These are phyloP conservation scores for Detonula confervacea DNA, from an alignment of 352 stramenopile species.

Conservation along the genomic window DNA sequence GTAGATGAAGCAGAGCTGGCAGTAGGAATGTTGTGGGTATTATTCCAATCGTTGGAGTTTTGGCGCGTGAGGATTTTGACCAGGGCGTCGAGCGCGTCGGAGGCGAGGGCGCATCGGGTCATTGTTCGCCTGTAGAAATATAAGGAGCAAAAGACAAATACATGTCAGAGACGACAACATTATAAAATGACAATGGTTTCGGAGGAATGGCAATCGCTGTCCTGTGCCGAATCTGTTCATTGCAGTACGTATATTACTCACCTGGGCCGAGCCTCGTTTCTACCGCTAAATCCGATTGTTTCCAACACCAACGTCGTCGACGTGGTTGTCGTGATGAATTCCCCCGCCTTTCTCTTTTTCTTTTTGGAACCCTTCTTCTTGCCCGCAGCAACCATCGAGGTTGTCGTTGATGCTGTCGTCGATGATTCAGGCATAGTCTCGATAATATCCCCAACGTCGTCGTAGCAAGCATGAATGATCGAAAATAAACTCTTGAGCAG, in stretches of 20 bases:
- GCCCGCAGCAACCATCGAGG: background rate
- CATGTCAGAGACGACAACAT: too few species aligned
- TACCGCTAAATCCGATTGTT: background rate
- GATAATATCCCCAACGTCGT: conserved; percentile 27
- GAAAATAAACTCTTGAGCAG: conserved; percentile 38
- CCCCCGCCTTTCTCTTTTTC: conserved; percentile 26
- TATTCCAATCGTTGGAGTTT: background rate
- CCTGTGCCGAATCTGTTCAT: too few species aligned
- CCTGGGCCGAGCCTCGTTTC: conserved; percentile 21
- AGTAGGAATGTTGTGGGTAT: background rate
- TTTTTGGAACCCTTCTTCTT: conserved; percentile 46
- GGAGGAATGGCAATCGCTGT: too few species aligned
- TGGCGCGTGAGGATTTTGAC: conserved; percentile 20
- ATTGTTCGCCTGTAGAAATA: conserved; percentile 41
- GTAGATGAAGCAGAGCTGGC: background rate
- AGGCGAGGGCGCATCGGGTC: conserved; percentile 48
- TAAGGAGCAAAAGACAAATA: too few species aligned
- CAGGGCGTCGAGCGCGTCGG: conserved; percentile 53
- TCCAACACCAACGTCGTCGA: background rate
- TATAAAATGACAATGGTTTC: too few species aligned
- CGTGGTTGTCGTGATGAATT: conserved; percentile 4
- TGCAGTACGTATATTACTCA: too few species aligned
- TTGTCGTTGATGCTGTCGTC: background rate
- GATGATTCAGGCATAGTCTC: background rate
- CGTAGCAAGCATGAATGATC: conserved; percentile 44